These are phyloP conservation scores for Centaurea solstitialis DNA, from an alignment of 129 eudicot species.

Conservation along the genomic window DNA sequence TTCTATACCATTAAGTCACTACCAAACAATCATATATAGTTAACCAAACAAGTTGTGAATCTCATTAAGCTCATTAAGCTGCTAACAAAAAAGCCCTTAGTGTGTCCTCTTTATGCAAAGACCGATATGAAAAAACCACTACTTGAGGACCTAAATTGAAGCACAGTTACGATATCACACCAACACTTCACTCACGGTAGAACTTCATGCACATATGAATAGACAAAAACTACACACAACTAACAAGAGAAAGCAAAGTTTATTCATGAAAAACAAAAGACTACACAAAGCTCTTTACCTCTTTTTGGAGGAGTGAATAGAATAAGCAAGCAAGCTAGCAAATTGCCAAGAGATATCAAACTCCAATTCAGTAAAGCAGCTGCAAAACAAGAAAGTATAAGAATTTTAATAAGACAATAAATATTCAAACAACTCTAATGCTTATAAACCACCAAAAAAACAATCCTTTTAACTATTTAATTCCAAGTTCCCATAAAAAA, in stretches of 20 bases:
- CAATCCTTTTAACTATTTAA: not conserved
- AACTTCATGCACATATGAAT: not conserved
- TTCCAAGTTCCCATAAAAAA: not conserved
- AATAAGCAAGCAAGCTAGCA: constrained; percentile 64
- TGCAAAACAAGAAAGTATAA: constrained; percentile 44
- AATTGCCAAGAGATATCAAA: constrained; percentile 68
- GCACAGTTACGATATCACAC: not conserved
- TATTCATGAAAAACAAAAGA: not conserved
- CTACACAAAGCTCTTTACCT: constrained; percentile 45
- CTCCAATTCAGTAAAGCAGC: constrained; percentile 94
- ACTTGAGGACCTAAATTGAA: not conserved
- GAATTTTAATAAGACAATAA: not conserved
- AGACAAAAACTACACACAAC: not conserved
- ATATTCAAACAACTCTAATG: not conserved
- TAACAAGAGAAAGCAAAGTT: not conserved
- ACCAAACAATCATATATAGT: too few species aligned
- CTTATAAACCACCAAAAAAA: not conserved
- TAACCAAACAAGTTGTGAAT: too few species aligned
- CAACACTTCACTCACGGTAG: not conserved
- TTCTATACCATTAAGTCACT: too few species aligned
- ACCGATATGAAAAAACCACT: not conserved
- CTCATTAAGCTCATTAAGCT: too few species aligned
- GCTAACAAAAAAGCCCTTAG: not conserved
- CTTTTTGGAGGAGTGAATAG: constrained; percentile 66
- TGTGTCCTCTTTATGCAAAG: not conserved